phyloP scores from a whole-genome alignment of 2,329 filamentous ascomycete genomes.

The Zopfia rhizophila region DNA sequence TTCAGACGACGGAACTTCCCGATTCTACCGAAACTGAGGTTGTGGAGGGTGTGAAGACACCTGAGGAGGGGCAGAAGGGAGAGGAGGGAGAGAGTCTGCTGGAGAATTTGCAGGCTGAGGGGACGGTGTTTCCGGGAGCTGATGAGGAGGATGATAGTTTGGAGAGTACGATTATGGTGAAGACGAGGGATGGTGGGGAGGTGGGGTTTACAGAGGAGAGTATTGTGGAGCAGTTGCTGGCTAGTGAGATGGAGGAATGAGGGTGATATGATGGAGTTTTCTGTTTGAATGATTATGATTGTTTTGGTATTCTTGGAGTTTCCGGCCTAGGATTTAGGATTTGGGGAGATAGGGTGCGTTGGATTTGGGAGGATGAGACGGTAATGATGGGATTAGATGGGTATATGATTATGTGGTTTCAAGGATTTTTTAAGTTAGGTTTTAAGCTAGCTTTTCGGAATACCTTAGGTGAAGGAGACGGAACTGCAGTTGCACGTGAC shows the following conservation, averaged over 20 bases:
- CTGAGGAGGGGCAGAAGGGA: conserved; percentile 18
- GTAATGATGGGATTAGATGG: no score
- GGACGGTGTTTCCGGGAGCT: conserved; percentile 46
- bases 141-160: conserved; percentile 33
- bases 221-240: neutral
- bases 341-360: no score
- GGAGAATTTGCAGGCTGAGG: conserved; percentile 45
- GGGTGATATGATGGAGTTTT: no score
- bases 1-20: conserved; percentile 27
- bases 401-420: no score
- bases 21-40: conserved; percentile 44
- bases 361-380: no score
- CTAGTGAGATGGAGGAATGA: neutral
- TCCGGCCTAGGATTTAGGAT: no score
- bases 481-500: no score
- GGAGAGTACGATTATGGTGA: conserved; percentile 15
- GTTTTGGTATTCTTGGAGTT: no score
- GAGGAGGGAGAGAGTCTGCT: conserved; percentile 44
- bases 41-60: conserved; percentile 11
- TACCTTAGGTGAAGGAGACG: no score
- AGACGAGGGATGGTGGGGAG: conserved; percentile 10
- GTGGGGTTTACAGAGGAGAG: neutral
- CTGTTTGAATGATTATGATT: no score
- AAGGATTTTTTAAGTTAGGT: no score
- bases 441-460: no score